Evolutionary conservation across 805 yeast species (phyloP).

Genomic region (Ogataea pilisensis): DNA sequence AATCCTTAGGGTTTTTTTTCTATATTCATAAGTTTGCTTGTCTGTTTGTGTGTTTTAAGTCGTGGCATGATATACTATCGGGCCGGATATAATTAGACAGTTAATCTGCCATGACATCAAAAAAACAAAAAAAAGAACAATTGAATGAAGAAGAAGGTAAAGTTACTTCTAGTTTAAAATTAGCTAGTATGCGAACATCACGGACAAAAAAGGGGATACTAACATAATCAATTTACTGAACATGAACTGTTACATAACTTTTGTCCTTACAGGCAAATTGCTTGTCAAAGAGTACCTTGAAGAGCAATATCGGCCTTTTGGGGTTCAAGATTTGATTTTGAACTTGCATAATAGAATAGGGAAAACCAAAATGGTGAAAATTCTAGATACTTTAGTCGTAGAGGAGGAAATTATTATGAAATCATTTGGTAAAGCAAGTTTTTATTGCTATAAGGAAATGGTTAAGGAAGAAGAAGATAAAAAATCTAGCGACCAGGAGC

Average conservation of each 20-base stretch:
- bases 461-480: not conserved
- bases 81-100: too few relatives aligned
- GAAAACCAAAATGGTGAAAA: constrained; percentile 32
- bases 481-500: constrained; percentile 11
- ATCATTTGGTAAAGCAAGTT: constrained; percentile 40
- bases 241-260: not conserved
- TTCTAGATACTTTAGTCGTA: constrained; percentile 34
- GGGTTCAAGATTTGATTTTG: constrained; percentile 40
- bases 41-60: too few relatives aligned
- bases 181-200: not conserved
- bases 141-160: constrained; percentile 13
- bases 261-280: not conserved
- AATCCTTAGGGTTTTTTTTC: too few relatives aligned
- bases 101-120: constrained; percentile 16
- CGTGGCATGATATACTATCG: too few relatives aligned
- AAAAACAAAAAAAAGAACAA: constrained; percentile 12
- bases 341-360: constrained; percentile 40
- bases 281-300: constrained; percentile 32
- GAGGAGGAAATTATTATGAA: constrained; percentile 35
- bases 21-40: too few relatives aligned
- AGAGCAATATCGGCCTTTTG: constrained; percentile 45
- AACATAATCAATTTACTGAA: not conserved
- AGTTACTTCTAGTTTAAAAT: not conserved
- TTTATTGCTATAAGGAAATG: constrained; percentile 39
- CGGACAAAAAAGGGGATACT: constrained; percentile 1